These are phyloP conservation scores for Nigrospora osmanthi DNA, from an alignment of 2,329 filamentous ascomycete species.

Conservation along the genomic window DNA sequence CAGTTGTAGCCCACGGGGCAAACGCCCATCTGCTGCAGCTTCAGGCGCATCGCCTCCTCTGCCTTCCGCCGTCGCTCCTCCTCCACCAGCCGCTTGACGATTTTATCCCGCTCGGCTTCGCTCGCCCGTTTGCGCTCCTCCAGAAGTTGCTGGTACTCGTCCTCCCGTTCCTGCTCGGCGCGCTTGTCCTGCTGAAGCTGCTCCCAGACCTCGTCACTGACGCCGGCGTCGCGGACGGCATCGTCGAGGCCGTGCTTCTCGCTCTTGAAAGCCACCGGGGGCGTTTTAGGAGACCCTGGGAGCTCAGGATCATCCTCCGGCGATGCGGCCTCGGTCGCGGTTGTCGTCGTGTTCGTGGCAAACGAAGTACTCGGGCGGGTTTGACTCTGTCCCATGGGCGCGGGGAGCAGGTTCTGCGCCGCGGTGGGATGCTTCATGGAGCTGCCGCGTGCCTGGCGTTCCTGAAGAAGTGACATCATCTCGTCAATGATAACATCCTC, in stretches of 20 bases:
- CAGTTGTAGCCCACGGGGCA: slow-evolving; percentile 53
- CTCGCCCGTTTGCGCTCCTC: slow-evolving; percentile 13
- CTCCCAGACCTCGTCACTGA: slow-evolving; percentile 53
- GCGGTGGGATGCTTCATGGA: not conserved
- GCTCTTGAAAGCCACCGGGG: too few species aligned
- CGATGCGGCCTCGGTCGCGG: too few species aligned
- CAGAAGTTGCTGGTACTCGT: slow-evolving; percentile 25
- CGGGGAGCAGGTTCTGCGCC: not conserved
- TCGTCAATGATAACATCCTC: slow-evolving; percentile 2
- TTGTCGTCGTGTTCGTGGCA: too few species aligned
- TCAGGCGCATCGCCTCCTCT: slow-evolving; percentile 33
- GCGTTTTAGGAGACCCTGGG: too few species aligned
- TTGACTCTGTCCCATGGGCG: not conserved
- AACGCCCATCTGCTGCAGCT: slow-evolving; percentile 41
- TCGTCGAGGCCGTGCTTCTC: not conserved
- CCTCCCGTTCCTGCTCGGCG: slow-evolving; percentile 27
- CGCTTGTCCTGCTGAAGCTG: slow-evolving; percentile 46
- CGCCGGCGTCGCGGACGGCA: slow-evolving; percentile 41
- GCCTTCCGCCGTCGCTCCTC: slow-evolving; percentile 29
- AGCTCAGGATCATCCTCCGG: too few species aligned
- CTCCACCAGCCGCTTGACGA: slow-evolving; percentile 25
- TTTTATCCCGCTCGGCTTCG: slow-evolving; percentile 24
- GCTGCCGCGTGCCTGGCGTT: not conserved
- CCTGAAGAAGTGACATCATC: slow-evolving; percentile 4
- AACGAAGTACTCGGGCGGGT: too few species aligned